phyloP scores from a whole-genome alignment of 179 eudicot genomes.

The Amaranthus tricolor region DNA sequence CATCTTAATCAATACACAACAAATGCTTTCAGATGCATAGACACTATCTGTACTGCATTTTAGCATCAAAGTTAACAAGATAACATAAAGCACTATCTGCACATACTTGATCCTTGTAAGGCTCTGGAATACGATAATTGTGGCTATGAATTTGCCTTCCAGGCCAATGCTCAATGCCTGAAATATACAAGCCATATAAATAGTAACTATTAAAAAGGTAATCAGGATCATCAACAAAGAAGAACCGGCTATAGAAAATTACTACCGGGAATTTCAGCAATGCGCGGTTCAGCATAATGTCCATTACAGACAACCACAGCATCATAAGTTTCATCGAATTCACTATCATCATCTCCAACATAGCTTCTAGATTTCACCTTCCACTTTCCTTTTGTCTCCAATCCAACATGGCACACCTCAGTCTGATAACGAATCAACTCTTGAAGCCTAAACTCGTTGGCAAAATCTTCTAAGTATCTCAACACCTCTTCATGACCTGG shows the following conservation, averaged over 20 bases:
- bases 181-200: neutral
- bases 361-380: constrained; percentile 37
- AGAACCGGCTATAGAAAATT: neutral
- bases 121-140: constrained; percentile 86
- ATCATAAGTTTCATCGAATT: constrained; percentile 61
- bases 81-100: neutral
- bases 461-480: constrained; percentile 70
- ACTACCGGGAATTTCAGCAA: constrained; percentile 47
- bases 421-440: constrained; percentile 63
- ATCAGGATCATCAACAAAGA: neutral
- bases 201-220: neutral
- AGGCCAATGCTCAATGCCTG: constrained; percentile 85
- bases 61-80: neutral
- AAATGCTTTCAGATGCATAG: neutral
- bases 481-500: constrained; percentile 83
- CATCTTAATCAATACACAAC: no score
- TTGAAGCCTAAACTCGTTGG: constrained; percentile 43
- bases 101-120: constrained; percentile 69
- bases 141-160: constrained; percentile 94
- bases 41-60: neutral
- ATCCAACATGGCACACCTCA: constrained; percentile 54
- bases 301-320: constrained; percentile 95
- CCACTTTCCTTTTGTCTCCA: constrained; percentile 56
- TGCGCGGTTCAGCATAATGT: constrained; percentile 80
- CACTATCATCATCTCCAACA: constrained; percentile 22